A percentile compares a stretch with the other conserved stretches of the same genome.
Evolutionary conservation across 352 stramenopile species (phyloP).

Genomic region (Phytophthora fragariaefolia): DNA sequence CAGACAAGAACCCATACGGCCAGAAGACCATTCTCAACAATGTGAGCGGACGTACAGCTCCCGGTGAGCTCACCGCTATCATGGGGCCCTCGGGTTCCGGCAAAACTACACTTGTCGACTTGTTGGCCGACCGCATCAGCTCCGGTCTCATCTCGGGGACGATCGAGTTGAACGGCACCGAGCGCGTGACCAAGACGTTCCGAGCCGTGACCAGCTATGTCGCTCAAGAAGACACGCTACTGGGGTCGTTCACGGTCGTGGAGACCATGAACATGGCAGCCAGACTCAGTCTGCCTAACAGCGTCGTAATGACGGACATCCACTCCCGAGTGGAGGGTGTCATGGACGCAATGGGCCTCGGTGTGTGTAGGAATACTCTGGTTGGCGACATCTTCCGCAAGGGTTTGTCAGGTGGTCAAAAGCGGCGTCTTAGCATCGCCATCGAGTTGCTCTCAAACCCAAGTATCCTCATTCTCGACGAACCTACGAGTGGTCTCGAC

Average conservation of each 20-base stretch:
- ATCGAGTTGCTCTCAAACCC: constrained; percentile 81
- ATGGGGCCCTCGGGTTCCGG: constrained; percentile 68
- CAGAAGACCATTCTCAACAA: constrained; percentile 36
- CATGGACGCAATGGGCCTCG: constrained; percentile 66
- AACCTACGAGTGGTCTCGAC: constrained; percentile 67
- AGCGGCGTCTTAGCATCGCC: constrained; percentile 77
- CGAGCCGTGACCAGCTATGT: constrained; percentile 65
- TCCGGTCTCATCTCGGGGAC: constrained; percentile 48
- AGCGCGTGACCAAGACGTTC: constrained; percentile 45
- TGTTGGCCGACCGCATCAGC: constrained; percentile 65
- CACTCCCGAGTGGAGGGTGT: constrained; percentile 48
- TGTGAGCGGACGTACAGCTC: constrained; percentile 58
- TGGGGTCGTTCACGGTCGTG: constrained; percentile 69
- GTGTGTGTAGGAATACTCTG: constrained; percentile 48
- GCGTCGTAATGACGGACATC: constrained; percentile 36
- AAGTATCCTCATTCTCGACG: constrained; percentile 75
- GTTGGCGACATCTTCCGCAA: constrained; percentile 82
- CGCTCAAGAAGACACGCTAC: constrained; percentile 67
- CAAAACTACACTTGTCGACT: constrained; percentile 71
- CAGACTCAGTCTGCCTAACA: constrained; percentile 56
- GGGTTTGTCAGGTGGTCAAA: constrained; percentile 81
- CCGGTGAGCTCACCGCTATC: constrained; percentile 67
- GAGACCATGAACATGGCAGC: constrained; percentile 75
- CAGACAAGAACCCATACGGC: constrained; percentile 22
- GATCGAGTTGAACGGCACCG: constrained; percentile 62